A percentile compares a stretch with the other conserved stretches of the same genome.
Conservation (phyloP, 1,284 basidiomycete species). For the Schizopora paradoxa region DNA sequence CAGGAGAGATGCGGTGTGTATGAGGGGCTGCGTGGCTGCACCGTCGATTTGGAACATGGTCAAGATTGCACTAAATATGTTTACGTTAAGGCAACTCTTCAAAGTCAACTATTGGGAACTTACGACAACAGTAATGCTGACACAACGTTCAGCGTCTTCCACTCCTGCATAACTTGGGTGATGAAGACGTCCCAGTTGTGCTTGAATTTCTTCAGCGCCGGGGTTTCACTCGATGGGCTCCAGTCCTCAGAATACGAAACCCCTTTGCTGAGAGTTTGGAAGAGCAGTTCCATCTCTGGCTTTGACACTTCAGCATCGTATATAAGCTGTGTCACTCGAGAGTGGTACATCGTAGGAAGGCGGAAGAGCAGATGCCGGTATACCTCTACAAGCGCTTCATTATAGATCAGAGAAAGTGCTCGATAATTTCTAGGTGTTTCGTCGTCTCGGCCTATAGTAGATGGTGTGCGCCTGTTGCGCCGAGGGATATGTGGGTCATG, state of each 20-base stretch:
- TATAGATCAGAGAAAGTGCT: conserved; percentile 47
- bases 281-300: conserved; percentile 21
- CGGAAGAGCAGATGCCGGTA: conserved; percentile 22
- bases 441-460: no score
- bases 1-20: conserved; percentile 22
- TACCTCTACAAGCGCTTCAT: conserved; percentile 34
- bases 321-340: conserved; percentile 22
- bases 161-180: conserved; percentile 24
- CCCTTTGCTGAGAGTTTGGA: conserved; percentile 5
- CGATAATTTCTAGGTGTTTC: no score
- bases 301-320: conserved; percentile 20
- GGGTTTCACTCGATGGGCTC: conserved; percentile 1
- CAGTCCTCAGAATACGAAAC: neutral
- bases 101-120: conserved; percentile 1
- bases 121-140: conserved; percentile 24
- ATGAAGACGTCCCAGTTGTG: conserved; percentile 25
- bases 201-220: conserved; percentile 19
- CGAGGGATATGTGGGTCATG: no score
- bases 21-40: conserved; percentile 20
- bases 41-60: conserved; percentile 24
- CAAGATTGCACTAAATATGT: conserved; percentile 22
- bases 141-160: conserved; percentile 27
- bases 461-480: no score
- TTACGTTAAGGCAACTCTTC: neutral
- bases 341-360: conserved; percentile 22